Evolutionary conservation across 1,284 basidiomycete species (phyloP), one percentile per base, ranked within the genome.

Genomic region (Cerioporus squamosus): DNA sequence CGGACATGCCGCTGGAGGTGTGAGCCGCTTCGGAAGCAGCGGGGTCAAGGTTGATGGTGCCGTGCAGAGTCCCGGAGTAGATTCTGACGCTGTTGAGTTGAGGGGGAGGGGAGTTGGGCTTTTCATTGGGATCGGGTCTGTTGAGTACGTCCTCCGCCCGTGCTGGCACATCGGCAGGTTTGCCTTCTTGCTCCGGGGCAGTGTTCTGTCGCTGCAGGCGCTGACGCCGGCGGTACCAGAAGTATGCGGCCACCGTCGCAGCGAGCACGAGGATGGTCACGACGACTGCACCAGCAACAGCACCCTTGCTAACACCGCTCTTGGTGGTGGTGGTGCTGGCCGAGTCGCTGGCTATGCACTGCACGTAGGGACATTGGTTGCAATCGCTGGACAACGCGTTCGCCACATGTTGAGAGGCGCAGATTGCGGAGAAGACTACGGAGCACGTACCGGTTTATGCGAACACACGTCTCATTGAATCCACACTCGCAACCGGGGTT

Each of bases 61-160:
- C 77, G 51, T 78, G 74, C 40, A 81, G 75, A 24, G 75, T 72
- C 38, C 65, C 66, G 10, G 79, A 70, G 57, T 83, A 85, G 18
- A 84, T 77, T 59, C 83, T 75, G 59, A 83, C 75, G 17, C 73
- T 76, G 62, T 71, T 76, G 39, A 70, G 69, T 61, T 79, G 59
- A 10, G 64, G 62, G 8, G 51, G 51, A 12, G 66, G 64, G 20
- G 72, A 67, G 10, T 63, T 57, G 3, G 77, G 71, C 70, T 91
- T 91, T 75, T 91, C 90, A 52, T 75, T 85, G 44, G 90, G 90
- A 72, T 93, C 87, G 26, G 89, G 88, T 44, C 90, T 80, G 69
- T 85, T 89, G 59, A 93, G 85, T 24, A 93, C 91, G 10, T 85
- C 83, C 65, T 83, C 87, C 20, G 91, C 90, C 33, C 87, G 75